Evolutionary conservation across 164 flowering plant genomes (phyloP).

Genomic region (Platanus orientalis): DNA sequence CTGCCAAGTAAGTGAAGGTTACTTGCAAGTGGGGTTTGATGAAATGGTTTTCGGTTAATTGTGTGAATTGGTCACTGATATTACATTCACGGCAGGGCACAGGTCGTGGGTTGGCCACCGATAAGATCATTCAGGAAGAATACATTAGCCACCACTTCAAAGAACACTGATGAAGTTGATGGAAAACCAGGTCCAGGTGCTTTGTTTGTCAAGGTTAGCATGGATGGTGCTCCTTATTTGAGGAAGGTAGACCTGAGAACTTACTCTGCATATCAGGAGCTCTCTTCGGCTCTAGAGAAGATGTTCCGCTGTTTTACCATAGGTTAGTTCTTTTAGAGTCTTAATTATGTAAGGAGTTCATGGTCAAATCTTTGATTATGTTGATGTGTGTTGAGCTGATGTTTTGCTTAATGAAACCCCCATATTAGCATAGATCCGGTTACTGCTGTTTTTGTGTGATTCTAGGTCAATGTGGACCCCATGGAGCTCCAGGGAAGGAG

Average conservation of each 20-base stretch:
- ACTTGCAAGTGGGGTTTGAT: not conserved
- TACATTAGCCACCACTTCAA: constrained; percentile 66
- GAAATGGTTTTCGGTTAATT: constrained; percentile 1
- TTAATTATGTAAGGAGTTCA: not conserved
- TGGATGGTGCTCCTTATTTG: constrained; percentile 98
- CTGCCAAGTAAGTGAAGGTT: not conserved
- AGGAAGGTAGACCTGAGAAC: constrained; percentile 89
- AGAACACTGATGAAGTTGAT: constrained; percentile 83
- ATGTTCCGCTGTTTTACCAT: constrained; percentile 93
- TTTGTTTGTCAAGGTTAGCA: constrained; percentile 90
- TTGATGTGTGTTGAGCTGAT: not conserved
- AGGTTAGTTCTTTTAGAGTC: constrained; percentile 39
- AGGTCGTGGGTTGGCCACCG: constrained; percentile 99
- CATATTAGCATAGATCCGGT: not conserved
- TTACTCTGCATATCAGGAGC: constrained; percentile 59
- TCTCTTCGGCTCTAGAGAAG: constrained; percentile 85
- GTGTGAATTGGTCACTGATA: constrained; percentile 6
- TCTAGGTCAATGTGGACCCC: not conserved
- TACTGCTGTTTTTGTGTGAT: not conserved
- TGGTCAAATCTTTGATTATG: not conserved
- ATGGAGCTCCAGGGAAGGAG: not conserved
- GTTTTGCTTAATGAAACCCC: not conserved
- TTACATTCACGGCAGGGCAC: constrained; percentile 58
- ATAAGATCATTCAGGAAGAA: constrained; percentile 82
- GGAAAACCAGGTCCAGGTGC: constrained; percentile 75